These are phyloP conservation scores for Vararia minispora DNA, from an alignment of 768 basidiomycete genomes.

Conservation along the genomic window DNA sequence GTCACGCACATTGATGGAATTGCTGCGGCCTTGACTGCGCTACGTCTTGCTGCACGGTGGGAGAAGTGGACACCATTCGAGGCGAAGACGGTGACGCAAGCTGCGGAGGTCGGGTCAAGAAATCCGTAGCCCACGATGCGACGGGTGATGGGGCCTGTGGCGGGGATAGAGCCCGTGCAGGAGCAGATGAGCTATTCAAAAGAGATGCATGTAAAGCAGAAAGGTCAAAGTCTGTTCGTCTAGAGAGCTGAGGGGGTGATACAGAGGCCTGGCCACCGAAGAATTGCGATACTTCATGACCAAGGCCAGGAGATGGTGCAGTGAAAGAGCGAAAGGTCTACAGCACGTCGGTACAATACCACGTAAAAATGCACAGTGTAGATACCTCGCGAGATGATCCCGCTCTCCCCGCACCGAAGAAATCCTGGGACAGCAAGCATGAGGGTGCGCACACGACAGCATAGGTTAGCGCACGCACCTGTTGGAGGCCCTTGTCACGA, in stretches of 20 bases:
- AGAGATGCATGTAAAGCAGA: conserved; percentile 40
- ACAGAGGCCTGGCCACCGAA: conserved; percentile 28
- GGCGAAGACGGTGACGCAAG: conserved; percentile 1
- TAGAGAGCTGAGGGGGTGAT: conserved; percentile 24
- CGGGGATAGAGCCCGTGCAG: conserved; percentile 13
- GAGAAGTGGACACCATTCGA: not conserved
- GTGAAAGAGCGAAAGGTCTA: conserved; percentile 55
- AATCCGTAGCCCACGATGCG: conserved; percentile 56
- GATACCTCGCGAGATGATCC: conserved; percentile 53
- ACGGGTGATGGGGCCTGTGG: conserved; percentile 15
- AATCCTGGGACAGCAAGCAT: conserved; percentile 37
- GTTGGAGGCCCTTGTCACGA: conserved; percentile 66
- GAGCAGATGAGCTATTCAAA: conserved; percentile 21
- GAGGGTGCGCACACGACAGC: not conserved
- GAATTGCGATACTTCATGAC: conserved; percentile 63
- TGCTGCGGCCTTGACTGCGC: no score
- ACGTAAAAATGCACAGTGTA: not conserved
- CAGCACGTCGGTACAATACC: not conserved
- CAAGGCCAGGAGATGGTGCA: conserved; percentile 27
- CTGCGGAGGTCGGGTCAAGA: conserved; percentile 28
- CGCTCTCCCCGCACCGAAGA: conserved; percentile 49
- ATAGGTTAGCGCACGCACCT: conserved; percentile 45
- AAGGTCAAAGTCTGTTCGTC: conserved; percentile 43
- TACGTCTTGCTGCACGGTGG: no score
- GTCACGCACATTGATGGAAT: no score